Base-by-base conservation (phyloP, 805 yeast species). In the Barnettozyma vustinii region DNA sequence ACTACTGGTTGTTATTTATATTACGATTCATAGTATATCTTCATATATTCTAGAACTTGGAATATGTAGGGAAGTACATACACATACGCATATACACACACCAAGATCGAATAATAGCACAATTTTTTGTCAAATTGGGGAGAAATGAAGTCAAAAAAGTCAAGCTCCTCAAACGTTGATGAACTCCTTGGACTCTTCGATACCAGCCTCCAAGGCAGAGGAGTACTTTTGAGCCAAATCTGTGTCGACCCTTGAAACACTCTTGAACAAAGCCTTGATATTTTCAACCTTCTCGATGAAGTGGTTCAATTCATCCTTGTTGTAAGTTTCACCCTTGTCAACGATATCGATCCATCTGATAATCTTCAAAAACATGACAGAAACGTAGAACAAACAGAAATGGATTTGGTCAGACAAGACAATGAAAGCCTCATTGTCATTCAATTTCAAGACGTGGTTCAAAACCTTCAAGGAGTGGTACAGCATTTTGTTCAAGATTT, bases 321-420 rank as follows among this genome's bases (percentile, higher is more conserved):
- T 51, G 41, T 59, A 56, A 6, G 59, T 53, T 5, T 42, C 41
- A 8, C 41, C 47, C 10, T 51, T 45, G 50, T 57, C 56, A 45
- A 53, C 52, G 23, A 52, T 25, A 41, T 53, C 55, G 18, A 60
- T 53, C 63, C 63, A 58, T 26, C 48, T 48, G 35, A 59, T 51
- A 15, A 59, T 41, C 45, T 60, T 57, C 25, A 60, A 26, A 32
- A 59, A 54, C n/a, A 61, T 46, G 23, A 60, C 27, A n/a, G 59
- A 46, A 18, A 52, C 52, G 52, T 56, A 61, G 39, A 56, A 52
- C 13, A 57, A 46, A 45, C 59, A 58, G 19, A 81, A 72, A 59
- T 80, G 87, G 40, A 84, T 70, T 64, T 82, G 87, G 66, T 84
- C 90, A 12, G 87, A 80, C n/a, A 84, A 69, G 57, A 78, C 80